phyloP scores from a whole-genome alignment of 768 basidiomycete species.

The Hebeloma cylindrosporum region DNA sequence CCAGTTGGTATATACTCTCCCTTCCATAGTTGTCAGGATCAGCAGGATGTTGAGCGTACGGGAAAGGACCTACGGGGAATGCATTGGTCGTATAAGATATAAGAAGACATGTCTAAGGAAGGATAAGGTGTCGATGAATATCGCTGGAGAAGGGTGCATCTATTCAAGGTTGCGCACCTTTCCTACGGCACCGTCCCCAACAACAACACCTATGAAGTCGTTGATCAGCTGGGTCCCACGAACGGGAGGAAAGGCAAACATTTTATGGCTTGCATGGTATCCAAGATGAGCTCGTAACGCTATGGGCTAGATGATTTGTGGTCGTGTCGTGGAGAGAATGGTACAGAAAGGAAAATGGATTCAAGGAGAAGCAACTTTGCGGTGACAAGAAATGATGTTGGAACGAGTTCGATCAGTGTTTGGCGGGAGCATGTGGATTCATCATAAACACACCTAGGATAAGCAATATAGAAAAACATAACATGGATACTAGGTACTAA shows the following conservation, averaged over 20 bases:
- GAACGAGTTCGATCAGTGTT: slow-evolving; percentile 28
- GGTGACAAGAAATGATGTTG: slow-evolving; percentile 29
- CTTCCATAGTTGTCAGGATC: slow-evolving; percentile 40
- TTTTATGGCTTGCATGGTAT: slow-evolving; percentile 88
- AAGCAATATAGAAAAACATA: slow-evolving; percentile 11
- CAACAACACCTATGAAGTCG: slow-evolving; percentile 80
- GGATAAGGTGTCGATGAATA: slow-evolving; percentile 18
- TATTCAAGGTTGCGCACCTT: slow-evolving; percentile 54
- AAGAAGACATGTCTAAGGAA: slow-evolving; percentile 86
- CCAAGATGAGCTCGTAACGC: slow-evolving; percentile 22
- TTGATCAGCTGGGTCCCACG: slow-evolving; percentile 30
- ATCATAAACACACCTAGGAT: slow-evolving; percentile 19
- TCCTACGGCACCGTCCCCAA: slow-evolving; percentile 98
- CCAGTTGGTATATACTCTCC: slow-evolving; percentile 98
- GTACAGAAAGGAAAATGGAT: slow-evolving; percentile 24
- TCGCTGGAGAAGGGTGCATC: slow-evolving; percentile 1
- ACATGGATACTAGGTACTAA: slow-evolving; percentile 1
- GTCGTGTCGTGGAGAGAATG: slow-evolving; percentile 24
- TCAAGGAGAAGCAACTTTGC: slow-evolving; percentile 20
- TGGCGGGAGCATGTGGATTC: slow-evolving; percentile 25
- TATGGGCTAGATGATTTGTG: slow-evolving; percentile 13
- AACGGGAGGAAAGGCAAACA: slow-evolving; percentile 48
- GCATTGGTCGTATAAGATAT: slow-evolving; percentile 99
- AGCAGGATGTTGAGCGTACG: slow-evolving; percentile 7
- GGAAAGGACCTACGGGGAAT: slow-evolving; percentile 69